Base-by-base conservation (phyloP, 441 rosid species). In the Eutrema salsugineum region DNA sequence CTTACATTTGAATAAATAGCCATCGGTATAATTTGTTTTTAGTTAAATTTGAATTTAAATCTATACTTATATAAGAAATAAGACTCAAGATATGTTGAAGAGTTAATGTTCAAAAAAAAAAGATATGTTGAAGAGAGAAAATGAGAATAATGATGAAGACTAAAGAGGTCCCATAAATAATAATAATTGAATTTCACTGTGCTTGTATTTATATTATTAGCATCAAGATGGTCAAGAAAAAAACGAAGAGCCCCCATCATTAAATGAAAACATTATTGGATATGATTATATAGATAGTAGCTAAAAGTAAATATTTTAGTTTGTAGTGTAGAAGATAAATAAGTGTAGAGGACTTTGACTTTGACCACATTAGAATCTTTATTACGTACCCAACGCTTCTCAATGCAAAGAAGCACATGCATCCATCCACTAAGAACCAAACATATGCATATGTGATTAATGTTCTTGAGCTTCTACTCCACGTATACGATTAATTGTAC, bases 381-480 rank as follows among this genome's bases (percentile, higher is more conserved):
- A 68, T 68, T 19, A 68, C 42, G 24, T 62, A 62, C 28, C 64
- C 69, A 53, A 44, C 42, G 65, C 58, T 61, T 67, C 4, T 61
- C 44, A 61, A 68, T 75, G 58, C 73, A 54, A 68, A 35, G 58
- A 62, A 61, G 78, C 74, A 75, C 78, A 75, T 75, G 78, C 51
- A 68, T 68, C 55, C 19, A 35, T 51, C 36, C 27, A 75, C 50
- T 60, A 43, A 51, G 49, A 53, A n/a, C 69, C 63, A 68, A 53
- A 67, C 78, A 75, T 28, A 68, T 61, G 74, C 70, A 61, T 61
- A 61, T 75, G 74, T 75, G 46, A 36, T 68, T 44, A 61, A 68
- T 75, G 74, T 75, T 61, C 16, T 61, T 68, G 74, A 51, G 70
- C 69, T 75, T 75, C 70, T 68, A 68, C 74, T 75, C 74, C 39